Evolutionary conservation across 306 rosid genomes (phyloP).

Genomic region (Malus fusca): DNA sequence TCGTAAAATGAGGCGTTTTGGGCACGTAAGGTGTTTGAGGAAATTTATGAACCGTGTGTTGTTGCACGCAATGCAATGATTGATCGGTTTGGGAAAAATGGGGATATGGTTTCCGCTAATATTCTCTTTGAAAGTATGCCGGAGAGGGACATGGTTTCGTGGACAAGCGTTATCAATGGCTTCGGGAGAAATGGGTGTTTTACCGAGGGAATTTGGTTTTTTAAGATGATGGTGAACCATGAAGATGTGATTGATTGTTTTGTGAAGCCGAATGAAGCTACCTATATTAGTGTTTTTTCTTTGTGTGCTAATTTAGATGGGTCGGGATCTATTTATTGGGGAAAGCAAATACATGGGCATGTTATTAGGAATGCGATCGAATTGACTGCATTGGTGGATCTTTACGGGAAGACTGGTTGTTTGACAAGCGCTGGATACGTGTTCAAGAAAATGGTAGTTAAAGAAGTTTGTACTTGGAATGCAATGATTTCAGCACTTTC

Average conservation of each 20-base stretch:
- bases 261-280: constrained; percentile 72
- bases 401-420: constrained; percentile 72
- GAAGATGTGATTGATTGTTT: constrained; percentile 31
- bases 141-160: constrained; percentile 54
- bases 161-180: constrained; percentile 67
- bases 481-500: constrained; percentile 70
- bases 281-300: constrained; percentile 56
- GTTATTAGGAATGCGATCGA: constrained; percentile 26
- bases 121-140: constrained; percentile 40
- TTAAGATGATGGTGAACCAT: constrained; percentile 41
- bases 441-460: constrained; percentile 31
- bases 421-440: constrained; percentile 32
- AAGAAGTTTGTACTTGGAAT: constrained; percentile 69
- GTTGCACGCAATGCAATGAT: constrained; percentile 65
- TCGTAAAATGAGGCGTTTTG: constrained; percentile 39
- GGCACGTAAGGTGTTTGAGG: constrained; percentile 55
- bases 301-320: constrained; percentile 48
- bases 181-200: constrained; percentile 38
- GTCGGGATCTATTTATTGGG: constrained; percentile 42
- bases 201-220: constrained; percentile 39
- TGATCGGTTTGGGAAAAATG: constrained; percentile 52
- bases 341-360: constrained; percentile 58
- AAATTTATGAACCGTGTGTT: constrained; percentile 40
- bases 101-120: constrained; percentile 49
- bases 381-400: constrained; percentile 46